phyloP scores from a whole-genome alignment of 768 basidiomycete genomes.

The Melanogaster broomeanus region DNA sequence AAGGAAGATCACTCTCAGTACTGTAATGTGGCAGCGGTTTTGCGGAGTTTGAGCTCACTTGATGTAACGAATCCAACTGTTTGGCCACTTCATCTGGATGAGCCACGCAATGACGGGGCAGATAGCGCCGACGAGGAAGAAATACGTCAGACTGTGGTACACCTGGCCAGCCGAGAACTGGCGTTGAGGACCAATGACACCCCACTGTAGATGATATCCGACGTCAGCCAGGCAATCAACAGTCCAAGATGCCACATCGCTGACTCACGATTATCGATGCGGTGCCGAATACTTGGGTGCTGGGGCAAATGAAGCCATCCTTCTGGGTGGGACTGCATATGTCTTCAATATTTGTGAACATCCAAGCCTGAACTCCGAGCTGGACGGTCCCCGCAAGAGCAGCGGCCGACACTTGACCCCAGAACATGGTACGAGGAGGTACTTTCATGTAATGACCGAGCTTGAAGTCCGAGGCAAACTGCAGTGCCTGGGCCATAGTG shows the following conservation, averaged over 20 bases:
- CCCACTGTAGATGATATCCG: slow-evolving; percentile 42
- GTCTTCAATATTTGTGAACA: slow-evolving; percentile 43
- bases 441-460: slow-evolving; percentile 76
- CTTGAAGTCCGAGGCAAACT: slow-evolving; percentile 75
- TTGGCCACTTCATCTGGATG: slow-evolving; percentile 60
- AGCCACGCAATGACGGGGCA: slow-evolving; percentile 60
- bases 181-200: slow-evolving; percentile 79
- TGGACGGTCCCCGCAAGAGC: slow-evolving; percentile 66
- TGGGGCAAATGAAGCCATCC: slow-evolving; percentile 31
- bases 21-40: background rate
- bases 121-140: slow-evolving; percentile 77
- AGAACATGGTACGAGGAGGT: slow-evolving; percentile 67
- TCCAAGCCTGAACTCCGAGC: slow-evolving; percentile 65
- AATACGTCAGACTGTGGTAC: slow-evolving; percentile 64
- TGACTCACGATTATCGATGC: slow-evolving; percentile 52
- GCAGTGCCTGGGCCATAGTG: slow-evolving; percentile 64
- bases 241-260: background rate
- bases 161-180: slow-evolving; percentile 71
- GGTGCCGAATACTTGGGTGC: slow-evolving; percentile 49
- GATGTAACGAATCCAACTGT: slow-evolving; percentile 61
- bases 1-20: background rate
- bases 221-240: background rate
- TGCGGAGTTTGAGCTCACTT: slow-evolving; percentile 45
- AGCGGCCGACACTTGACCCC: slow-evolving; percentile 65
- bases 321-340: slow-evolving; percentile 28